phyloP scores from a whole-genome alignment of 163 green algal genomes.

The Coccomyxa subellipsoidea region DNA sequence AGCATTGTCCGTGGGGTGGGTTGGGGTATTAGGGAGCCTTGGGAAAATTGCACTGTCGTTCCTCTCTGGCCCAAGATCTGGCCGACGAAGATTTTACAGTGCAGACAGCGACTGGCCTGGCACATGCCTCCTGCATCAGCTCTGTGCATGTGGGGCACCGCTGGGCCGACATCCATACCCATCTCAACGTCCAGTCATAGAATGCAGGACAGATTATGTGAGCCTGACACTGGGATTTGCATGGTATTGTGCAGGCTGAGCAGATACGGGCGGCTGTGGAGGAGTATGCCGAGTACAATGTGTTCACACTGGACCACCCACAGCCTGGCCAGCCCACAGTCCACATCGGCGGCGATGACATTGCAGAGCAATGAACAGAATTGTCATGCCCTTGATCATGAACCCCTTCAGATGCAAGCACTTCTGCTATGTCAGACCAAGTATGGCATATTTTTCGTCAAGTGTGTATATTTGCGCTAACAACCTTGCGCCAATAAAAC shows the following conservation, averaged over 20 bases:
- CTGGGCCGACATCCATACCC: background rate
- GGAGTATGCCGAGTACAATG: slow-evolving; percentile 22
- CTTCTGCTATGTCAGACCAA: too few relatives aligned
- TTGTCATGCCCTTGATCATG: too few relatives aligned
- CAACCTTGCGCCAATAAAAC: too few relatives aligned
- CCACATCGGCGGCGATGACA: slow-evolving; percentile 1
- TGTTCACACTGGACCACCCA: slow-evolving; percentile 22
- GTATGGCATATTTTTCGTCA: too few relatives aligned
- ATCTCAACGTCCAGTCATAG: background rate
- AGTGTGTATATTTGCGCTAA: too few relatives aligned
- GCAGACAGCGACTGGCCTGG: background rate
- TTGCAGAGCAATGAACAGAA: background rate
- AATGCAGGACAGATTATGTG: background rate
- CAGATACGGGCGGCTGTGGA: slow-evolving; percentile 13
- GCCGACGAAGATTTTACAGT: slow-evolving; percentile 2
- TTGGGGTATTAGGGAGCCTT: background rate
- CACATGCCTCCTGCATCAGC: background rate
- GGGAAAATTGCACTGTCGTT: slow-evolving; percentile 1
- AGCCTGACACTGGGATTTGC: background rate
- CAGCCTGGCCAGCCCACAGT: slow-evolving; percentile 33
- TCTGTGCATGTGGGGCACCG: background rate
- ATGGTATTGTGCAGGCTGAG: background rate
- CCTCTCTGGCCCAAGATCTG: background rate
- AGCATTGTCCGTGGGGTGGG: background rate
- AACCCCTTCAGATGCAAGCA: too few relatives aligned